Evolutionary conservation across 2,329 filamentous ascomycete species (phyloP), one percentile per base, ranked within the genome.

Genomic region (Colletotrichum somersetense): DNA sequence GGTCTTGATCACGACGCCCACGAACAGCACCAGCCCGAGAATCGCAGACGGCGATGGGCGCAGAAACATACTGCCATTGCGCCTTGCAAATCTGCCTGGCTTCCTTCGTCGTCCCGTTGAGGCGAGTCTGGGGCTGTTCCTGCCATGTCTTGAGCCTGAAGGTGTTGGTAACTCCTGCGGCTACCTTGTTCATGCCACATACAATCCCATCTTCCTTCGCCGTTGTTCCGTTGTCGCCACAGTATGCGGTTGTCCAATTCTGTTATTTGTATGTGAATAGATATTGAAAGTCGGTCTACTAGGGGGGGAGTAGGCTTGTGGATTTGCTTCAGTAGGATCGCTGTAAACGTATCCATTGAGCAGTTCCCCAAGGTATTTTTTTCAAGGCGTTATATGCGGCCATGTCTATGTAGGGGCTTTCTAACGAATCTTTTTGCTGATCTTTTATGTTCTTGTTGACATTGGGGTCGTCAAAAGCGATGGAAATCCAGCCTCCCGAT

Each of bases 1-100:
- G 6, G 69, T 72, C 64, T 72, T 72, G 16, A 61, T 38, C 18
- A 72, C 55, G 33, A 63, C 61, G 23, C 69, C 69, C 35, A 66
- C 18, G 26, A 72, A 55, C 23, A 72, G 59, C 58, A 42, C 57
- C 33, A 64, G 23, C 4, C 69, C 65, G 11, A 72, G 69, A 2
- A 44, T 3, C 69, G n/a, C 64, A 72, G 7, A 72, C 64, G 53
- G 59, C 62, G 1, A 67, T 5, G 14, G 69, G 64, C 14, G 62
- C 64, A 2, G 58, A 57, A 30, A 72, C 30, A 38, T 62, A 72
- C 26, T 53, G 50, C 50, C 50, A 53, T 20, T 53, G 26, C 3
- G 50, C 50, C 26, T 16, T 53, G 50, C 50, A 53, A 1, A 53
- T 33, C 4, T 53, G 50, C 16, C 33, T 4, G 26, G 50, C 6